Base-by-base conservation (phyloP, 192 early-diverging fungal species). In the Kickxella alabastrina region DNA sequence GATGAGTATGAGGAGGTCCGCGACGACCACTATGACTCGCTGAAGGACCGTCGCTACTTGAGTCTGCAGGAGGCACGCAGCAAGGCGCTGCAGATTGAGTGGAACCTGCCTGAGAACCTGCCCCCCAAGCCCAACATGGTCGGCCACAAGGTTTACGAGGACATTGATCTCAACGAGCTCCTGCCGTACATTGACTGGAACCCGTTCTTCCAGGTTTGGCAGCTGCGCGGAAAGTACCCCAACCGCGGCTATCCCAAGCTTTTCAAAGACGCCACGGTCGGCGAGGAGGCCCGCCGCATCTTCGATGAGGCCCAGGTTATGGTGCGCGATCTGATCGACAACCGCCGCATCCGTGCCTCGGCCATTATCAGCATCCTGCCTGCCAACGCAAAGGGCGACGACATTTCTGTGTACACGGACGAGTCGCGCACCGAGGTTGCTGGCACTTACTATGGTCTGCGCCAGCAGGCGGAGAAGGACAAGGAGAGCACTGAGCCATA, bases 131-230 rank as follows among this genome's bases (percentile, higher is more conserved):
- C 93, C 12, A 82, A 77, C 48, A 82, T 92, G 72, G 62, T 92
- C 37, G 93, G 93, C 28, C 88, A 86, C 44, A 86, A 85, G 56
- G 69, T 87, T 12, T 86, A 87, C 52, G 74, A 87, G 42, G 79
- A 90, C 52, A 82, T 84, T 66, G 87, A 90, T 45, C 81, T 97
- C 38, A 77, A 82, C 39, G 62, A 78, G 32, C 73, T 97, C 13
- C 58, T 92, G 22, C 70, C 81, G n/a, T 89, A 88, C 56, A 95
- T 97, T 43, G 94, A 97, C 70, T 97, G 94, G 92, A 97, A 93
- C 47, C 94, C 94, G 25, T 97, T 97, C 84, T 97, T 97, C 83
- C 94, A 97, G 66, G 92, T 92, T 13, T 97, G 91, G 88, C 94
- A 97, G 75, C 79, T 97, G 19, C 82, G 94, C 21, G 94, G 93